phyloP scores from a whole-genome alignment of 345 rosid genomes.

The Mangifera indica region DNA sequence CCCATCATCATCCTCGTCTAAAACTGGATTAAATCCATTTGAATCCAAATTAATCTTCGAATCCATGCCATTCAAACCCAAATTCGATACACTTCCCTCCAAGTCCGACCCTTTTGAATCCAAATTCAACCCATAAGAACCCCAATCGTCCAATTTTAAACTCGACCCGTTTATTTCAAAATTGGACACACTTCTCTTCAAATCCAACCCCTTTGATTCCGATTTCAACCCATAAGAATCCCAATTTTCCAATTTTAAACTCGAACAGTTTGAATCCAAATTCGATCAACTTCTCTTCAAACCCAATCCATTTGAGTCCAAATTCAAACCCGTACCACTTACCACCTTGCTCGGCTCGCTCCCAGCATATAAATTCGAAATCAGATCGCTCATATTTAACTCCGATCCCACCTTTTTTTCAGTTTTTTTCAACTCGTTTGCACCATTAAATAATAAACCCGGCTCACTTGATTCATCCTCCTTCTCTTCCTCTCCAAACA shows the following conservation, averaged over 20 bases:
- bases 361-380: slow-evolving; percentile 45
- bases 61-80: slow-evolving; percentile 27
- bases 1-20: slow-evolving; percentile 30
- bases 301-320: slow-evolving; percentile 13
- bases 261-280: slow-evolving; percentile 8
- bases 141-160: slow-evolving; percentile 16
- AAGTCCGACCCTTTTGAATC: slow-evolving; percentile 18
- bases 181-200: slow-evolving; percentile 14
- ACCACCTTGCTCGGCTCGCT: slow-evolving; percentile 23
- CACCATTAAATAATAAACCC: slow-evolving; percentile 32
- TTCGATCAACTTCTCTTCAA: slow-evolving; percentile 1
- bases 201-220: slow-evolving; percentile 17
- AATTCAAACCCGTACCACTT: slow-evolving; percentile 14
- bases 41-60: slow-evolving; percentile 18
- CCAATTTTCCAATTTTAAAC: slow-evolving; percentile 14
- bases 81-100: slow-evolving; percentile 14
- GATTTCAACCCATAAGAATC: slow-evolving; percentile 12
- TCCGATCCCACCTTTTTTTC: slow-evolving; percentile 25
- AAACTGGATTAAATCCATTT: slow-evolving; percentile 23
- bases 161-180: slow-evolving; percentile 26
- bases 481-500: slow-evolving; percentile 65
- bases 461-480: slow-evolving; percentile 35
- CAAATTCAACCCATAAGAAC: slow-evolving; percentile 13
- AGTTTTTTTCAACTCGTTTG: slow-evolving; percentile 21
- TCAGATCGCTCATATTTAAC: slow-evolving; percentile 34